Base-by-base conservation (phyloP, 2,329 filamentous ascomycete species). In the Aspergillus puulaauensis region DNA sequence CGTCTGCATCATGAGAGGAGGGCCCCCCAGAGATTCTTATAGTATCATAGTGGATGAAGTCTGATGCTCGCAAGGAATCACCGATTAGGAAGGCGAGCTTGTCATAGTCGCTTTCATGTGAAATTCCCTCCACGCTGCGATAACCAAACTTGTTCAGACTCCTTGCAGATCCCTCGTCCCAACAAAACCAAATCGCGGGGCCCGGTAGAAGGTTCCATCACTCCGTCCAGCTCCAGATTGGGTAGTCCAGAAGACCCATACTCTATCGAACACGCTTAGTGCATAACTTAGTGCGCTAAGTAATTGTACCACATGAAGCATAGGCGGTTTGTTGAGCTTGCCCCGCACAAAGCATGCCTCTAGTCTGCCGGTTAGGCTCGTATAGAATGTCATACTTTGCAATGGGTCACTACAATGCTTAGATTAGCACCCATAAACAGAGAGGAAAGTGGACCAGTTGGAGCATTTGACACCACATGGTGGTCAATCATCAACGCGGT, bases 141-240 rank as follows among this genome's bases (percentile, higher is more conserved):
- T 27, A 46, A 54, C 54, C 21, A 19, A 21, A 50, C 54, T 45
- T 50, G n/a, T 39, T 31, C 33, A 31, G 5, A 37, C 14, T n/a
- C 12, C n/a, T 24, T 47, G 58, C 45, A 56, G 58, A 57, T 60
- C 58, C 17, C 24, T 45, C 48, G 35, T 60, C 58, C 54, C 58
- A 60, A 57, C 54, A 57, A 56, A 45, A 43, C 19, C 21, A 27
- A 44, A 52, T 31, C 9, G 9, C 27, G 9, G 27, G 40, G 8
- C 23, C 15, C 14, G 44, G 40, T 24, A 40, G 15, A 19, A 17
- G 19, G 19, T 27, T 47, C 27, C 45, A 47, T 33, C 4, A 33
- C 24, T 2, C 7, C 15, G 8, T 19, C n/a, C 14, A 33, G 15
- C n/a, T 47, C 44, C 43, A 21, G 27, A 31, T 31, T 12, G n/a